Evolutionary conservation across 345 rosid genomes (phyloP).

Genomic region (Mallotus nudiflorus): DNA sequence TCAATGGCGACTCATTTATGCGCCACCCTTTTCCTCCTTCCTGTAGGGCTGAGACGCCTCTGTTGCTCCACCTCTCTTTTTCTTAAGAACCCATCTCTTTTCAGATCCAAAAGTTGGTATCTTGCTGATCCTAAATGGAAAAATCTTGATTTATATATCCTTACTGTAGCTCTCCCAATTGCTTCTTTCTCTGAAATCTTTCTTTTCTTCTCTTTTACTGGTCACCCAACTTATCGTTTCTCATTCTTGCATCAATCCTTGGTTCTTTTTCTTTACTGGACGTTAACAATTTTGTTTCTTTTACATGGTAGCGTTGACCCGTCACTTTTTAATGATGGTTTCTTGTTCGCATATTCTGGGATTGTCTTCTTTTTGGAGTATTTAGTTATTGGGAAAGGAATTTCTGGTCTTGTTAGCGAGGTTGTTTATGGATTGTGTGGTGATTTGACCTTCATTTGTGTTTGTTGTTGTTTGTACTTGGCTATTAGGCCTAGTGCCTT

Average conservation of each 20-base stretch:
- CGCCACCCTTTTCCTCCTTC: constrained; percentile 48
- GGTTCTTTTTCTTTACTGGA: constrained; percentile 48
- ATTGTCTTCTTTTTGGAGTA: constrained; percentile 48
- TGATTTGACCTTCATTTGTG: constrained; percentile 48
- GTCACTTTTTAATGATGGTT: constrained; percentile 29
- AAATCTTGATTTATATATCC: constrained; percentile 54
- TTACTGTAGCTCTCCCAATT: constrained; percentile 49
- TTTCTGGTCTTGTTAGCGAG: constrained; percentile 33
- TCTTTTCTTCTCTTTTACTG: constrained; percentile 45
- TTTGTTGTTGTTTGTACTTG: constrained; percentile 48
- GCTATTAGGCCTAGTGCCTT: constrained; percentile 47
- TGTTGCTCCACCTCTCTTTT: constrained; percentile 50
- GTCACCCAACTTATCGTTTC: constrained; percentile 47
- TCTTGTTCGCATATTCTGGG: constrained; percentile 33
- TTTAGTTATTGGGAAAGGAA: constrained; percentile 40
- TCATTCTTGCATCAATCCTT: constrained; percentile 48
- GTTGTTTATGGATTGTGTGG: constrained; percentile 40
- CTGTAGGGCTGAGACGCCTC: constrained; percentile 53
- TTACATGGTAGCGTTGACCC: constrained; percentile 32
- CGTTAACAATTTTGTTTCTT: constrained; percentile 34
- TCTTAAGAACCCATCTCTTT: constrained; percentile 52
- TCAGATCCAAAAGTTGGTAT: constrained; percentile 54
- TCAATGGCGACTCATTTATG: constrained; percentile 47
- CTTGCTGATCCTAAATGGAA: constrained; percentile 43
- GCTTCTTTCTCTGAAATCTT: constrained; percentile 49